Conservation (phyloP, 2,329 filamentous ascomycete species). For the Orbilia oligospora region DNA sequence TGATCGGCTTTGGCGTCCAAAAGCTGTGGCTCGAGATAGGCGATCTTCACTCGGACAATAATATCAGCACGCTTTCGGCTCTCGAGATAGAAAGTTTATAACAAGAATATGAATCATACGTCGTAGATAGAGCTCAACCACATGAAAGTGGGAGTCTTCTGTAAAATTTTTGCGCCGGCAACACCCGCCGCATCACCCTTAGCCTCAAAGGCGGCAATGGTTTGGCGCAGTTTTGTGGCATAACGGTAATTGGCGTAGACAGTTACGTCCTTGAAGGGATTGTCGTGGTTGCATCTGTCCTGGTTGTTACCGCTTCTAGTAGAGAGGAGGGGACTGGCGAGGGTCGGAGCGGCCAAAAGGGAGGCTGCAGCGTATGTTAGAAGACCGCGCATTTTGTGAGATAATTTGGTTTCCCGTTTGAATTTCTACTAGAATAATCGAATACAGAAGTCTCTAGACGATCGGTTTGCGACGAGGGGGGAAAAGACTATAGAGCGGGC, state of each 20-base stretch:
- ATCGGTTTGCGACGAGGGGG: constrained; percentile 3
- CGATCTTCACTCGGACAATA: constrained; percentile 37
- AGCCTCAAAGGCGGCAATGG: constrained; percentile 66
- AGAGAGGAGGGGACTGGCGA: constrained; percentile 41
- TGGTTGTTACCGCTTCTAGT: constrained; percentile 46
- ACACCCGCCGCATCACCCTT: constrained; percentile 67
- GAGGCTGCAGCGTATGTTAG: constrained; percentile 37
- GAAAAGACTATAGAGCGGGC: not conserved
- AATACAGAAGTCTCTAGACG: not conserved
- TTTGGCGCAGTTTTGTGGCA: constrained; percentile 68
- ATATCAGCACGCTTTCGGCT: not conserved
- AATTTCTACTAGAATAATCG: too few relatives aligned
- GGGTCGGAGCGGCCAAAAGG: constrained; percentile 13
- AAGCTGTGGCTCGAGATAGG: constrained; percentile 62
- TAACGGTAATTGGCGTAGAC: constrained; percentile 70
- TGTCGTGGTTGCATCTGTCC: constrained; percentile 63
- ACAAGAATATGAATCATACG: constrained; percentile 62
- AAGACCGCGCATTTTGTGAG: constrained; percentile 40
- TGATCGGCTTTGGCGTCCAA: constrained; percentile 67
- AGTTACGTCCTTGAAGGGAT: constrained; percentile 70
- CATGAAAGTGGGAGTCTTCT: constrained; percentile 68
- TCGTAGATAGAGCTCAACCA: constrained; percentile 68
- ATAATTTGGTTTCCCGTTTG: too few relatives aligned
- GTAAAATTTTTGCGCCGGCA: constrained; percentile 67
- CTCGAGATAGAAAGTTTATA: not conserved